Evolutionary conservation across 441 rosid genomes (phyloP).

Genomic region (Pelargonium myrrhifolium): DNA sequence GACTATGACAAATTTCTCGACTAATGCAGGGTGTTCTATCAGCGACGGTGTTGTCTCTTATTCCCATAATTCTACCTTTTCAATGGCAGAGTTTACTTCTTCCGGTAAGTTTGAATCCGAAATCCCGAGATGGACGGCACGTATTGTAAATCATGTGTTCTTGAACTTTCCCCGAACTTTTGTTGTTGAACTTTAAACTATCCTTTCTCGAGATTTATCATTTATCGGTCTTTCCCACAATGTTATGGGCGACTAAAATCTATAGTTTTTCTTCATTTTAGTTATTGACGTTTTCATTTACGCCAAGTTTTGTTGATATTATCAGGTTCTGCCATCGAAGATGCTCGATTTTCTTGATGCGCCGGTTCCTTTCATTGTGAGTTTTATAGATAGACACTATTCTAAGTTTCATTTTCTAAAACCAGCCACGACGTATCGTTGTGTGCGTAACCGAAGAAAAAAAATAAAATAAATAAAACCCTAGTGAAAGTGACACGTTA

Average conservation of each 20-base stretch:
- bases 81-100: constrained; percentile 97
- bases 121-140: not conserved
- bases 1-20: constrained; percentile 18
- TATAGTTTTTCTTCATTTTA: too few species aligned
- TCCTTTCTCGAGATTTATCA: too few species aligned
- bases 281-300: constrained; percentile 5
- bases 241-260: too few species aligned
- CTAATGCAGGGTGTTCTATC: constrained; percentile 78
- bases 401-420: too few species aligned
- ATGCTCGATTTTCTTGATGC: constrained; percentile 98
- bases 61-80: constrained; percentile 89
- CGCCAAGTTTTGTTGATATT: constrained; percentile 18
- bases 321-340: constrained; percentile 74
- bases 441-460: too few species aligned
- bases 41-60: constrained; percentile 68
- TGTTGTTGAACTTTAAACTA: not conserved
- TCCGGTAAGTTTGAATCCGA: constrained; percentile 54
- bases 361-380: constrained; percentile 94
- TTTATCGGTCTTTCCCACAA: too few species aligned
- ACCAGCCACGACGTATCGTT: too few species aligned
- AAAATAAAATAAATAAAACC: too few species aligned
- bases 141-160: not conserved
- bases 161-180: not conserved
- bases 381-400: too few species aligned
- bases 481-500: too few species aligned